Evolutionary conservation across 768 basidiomycete species (phyloP).

Genomic region (Mycena venus): DNA sequence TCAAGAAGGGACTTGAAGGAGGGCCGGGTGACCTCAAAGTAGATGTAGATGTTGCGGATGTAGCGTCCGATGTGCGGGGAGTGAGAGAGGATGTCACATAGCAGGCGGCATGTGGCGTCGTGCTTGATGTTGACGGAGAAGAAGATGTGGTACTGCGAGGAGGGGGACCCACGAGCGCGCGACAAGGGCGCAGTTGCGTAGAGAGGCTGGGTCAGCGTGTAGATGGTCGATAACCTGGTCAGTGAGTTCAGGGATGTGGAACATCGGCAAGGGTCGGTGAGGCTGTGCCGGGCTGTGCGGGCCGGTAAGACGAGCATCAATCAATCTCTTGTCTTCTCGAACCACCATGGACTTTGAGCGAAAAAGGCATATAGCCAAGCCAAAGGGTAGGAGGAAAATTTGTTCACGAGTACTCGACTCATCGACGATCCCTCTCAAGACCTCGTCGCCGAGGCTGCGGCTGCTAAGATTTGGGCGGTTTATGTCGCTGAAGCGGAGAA

Average conservation of each 20-base stretch:
- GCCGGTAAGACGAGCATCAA: too few relatives aligned
- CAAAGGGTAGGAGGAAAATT: too few relatives aligned
- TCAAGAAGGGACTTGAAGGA: neutral
- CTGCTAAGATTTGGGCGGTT: neutral
- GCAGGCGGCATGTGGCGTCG: neutral
- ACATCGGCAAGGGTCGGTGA: neutral
- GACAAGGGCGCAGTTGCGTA: conserved; percentile 11
- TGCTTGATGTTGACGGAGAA: conserved; percentile 16
- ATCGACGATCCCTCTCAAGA: neutral
- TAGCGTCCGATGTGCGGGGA: conserved; percentile 11
- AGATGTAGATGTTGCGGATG: conserved; percentile 18
- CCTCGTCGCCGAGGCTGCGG: neutral
- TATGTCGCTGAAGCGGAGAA: neutral
- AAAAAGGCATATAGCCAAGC: too few relatives aligned
- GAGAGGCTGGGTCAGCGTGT: neutral
- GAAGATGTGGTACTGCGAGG: conserved; percentile 20
- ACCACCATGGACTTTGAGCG: too few relatives aligned
- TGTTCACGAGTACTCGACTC: too few relatives aligned
- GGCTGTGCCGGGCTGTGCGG: too few relatives aligned
- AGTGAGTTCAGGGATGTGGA: conserved; percentile 21
- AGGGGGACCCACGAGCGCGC: conserved; percentile 5
- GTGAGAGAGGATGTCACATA: neutral
- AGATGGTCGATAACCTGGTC: conserved; percentile 24
- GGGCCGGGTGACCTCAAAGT: neutral
- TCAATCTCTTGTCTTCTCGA: too few relatives aligned